Evolutionary conservation across 352 stramenopile genomes (phyloP), one percentile per base, ranked within the genome.

Genomic region (Saprolegnia diclina): DNA sequence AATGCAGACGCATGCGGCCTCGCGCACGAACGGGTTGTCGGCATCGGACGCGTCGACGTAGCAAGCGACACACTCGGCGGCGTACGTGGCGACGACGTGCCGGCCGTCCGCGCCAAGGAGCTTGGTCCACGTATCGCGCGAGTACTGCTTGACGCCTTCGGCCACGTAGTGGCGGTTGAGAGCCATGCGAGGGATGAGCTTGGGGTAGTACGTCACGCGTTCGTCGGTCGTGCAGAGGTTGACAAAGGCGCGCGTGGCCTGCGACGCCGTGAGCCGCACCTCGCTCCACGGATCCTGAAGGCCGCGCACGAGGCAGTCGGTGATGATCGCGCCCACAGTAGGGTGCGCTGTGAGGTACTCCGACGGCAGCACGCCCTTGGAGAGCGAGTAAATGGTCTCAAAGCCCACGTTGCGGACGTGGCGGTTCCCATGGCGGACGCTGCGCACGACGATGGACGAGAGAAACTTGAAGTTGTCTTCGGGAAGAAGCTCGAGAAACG

Each of bases 201-300:
- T 79, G 13, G 91, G 75, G 65, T 96, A 97, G 4, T 90, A 77
- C 13, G 73, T 56, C 1, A 75, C 71, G 22, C 82, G 83, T 2
- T 76, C 68, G 6, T 88, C 65, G 5, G 10, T 74, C 50, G 50
- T 82, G 74, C 14, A 98, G 84, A 66, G 91, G 35, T 79, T 22
- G 26, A 97, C 74, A 72, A 98, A 97, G 6, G 82, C 81, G 9
- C 95, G 87, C 54, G 86, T 90, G 9, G 96, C 79, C 42, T 98
- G 96, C 45, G 82, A 97, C 0, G 92, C 95, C 3, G 93, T 94
- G 76, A 98, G 98, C 5, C 96, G 87, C 44, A 99, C 96, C 74
- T 99, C 95, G 70, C 89, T 97, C 96, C 96, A 99, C 77, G 98
- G 98, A 77, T 99, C 95, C 32, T 96, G 85, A 74, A 98, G 80